phyloP scores from a whole-genome alignment of 2,329 filamentous ascomycete species.

The Metarhizium rileyi region DNA sequence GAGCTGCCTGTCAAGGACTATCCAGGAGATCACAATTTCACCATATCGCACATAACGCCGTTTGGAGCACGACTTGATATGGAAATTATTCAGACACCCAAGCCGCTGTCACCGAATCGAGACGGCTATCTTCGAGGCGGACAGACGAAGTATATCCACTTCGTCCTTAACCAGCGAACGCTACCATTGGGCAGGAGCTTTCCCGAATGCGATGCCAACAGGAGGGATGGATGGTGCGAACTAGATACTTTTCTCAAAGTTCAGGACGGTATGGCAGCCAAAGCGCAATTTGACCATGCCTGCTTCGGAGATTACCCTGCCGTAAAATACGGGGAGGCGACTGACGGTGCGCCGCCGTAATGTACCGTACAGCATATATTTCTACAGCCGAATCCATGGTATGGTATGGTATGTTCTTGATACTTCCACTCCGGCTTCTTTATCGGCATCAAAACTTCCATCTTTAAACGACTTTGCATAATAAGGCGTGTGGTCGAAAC shows the following conservation, averaged over 20 bases:
- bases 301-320: constrained; percentile 48
- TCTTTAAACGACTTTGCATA: not conserved
- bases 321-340: constrained; percentile 28
- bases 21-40: constrained; percentile 49
- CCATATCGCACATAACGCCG: constrained; percentile 57
- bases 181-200: constrained; percentile 59
- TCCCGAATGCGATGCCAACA: constrained; percentile 47
- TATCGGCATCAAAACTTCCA: not conserved
- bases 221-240: constrained; percentile 72
- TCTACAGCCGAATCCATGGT: not conserved
- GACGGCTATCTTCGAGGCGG: constrained; percentile 40
- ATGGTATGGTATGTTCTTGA: not conserved
- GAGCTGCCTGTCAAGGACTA: constrained; percentile 46
- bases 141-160: constrained; percentile 62
- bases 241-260: constrained; percentile 55
- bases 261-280: constrained; percentile 46
- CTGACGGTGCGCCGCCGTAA: constrained; percentile 24
- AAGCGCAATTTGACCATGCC: constrained; percentile 53
- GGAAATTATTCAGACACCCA: constrained; percentile 59
- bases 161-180: constrained; percentile 65
- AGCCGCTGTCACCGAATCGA: constrained; percentile 48
- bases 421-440: not conserved
- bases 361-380: not conserved
- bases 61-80: constrained; percentile 67
- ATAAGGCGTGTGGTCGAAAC: too few species aligned